A percentile compares a stretch with the other conserved stretches of the same genome.
Evolutionary conservation across 2,329 filamentous ascomycete species (phyloP).

Genomic region (Colletotrichum endophyticum): DNA sequence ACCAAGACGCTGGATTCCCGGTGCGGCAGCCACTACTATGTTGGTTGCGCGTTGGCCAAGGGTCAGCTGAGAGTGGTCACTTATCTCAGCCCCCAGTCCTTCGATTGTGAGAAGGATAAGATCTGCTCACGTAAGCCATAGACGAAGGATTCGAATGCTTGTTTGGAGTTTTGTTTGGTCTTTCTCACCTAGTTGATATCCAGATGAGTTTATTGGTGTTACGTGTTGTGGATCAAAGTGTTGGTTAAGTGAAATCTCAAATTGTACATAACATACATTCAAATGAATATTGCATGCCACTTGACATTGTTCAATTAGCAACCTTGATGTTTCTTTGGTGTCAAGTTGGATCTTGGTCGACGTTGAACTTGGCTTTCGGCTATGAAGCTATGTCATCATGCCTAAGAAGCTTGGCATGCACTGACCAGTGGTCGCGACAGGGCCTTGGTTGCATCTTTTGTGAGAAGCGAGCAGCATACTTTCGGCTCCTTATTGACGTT

Average conservation of each 20-base stretch:
- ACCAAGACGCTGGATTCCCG: constrained; percentile 8
- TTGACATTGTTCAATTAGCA: not conserved
- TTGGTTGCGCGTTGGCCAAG: constrained; percentile 12
- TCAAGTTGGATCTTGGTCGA: not conserved
- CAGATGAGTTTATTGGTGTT: not conserved
- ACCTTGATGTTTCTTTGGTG: not conserved
- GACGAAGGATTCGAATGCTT: not conserved
- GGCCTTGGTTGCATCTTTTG: not conserved
- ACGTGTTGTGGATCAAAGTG: not conserved
- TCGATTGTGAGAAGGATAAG: constrained; percentile 11
- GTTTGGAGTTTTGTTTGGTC: not conserved
- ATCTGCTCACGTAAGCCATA: not conserved
- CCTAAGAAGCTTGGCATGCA: not conserved
- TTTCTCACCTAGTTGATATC: not conserved
- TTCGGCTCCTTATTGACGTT: not conserved
- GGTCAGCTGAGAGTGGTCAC: constrained; percentile 16
- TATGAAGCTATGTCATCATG: not conserved
- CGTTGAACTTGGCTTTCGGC: not conserved
- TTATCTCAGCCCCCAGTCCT: constrained; percentile 15
- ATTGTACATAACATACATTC: not conserved
- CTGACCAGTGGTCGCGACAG: not conserved
- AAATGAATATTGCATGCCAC: not conserved
- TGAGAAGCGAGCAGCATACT: not conserved
- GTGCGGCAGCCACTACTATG: constrained; percentile 17
- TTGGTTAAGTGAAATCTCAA: not conserved